A percentile compares a stretch with the other conserved stretches of the same genome.
These are phyloP conservation scores for Starmerella potacharoeniae DNA, from an alignment of 805 yeast species.

Conservation along the genomic window DNA sequence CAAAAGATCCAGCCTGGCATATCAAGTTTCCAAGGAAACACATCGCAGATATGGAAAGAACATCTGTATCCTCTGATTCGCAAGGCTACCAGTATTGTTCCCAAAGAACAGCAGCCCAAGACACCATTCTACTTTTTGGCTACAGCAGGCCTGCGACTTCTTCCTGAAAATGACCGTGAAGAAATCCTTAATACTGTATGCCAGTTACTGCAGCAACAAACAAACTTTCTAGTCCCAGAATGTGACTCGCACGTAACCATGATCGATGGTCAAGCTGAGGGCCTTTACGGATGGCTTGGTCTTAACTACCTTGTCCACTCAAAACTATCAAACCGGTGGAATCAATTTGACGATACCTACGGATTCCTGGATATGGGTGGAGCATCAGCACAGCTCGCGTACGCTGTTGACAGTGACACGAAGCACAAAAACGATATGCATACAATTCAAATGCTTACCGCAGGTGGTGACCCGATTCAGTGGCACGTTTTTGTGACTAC, in stretches of 20 bases:
- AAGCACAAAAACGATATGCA: conserved; percentile 56
- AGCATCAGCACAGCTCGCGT: conserved; percentile 92
- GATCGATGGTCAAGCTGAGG: conserved; percentile 92
- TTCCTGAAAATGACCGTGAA: conserved; percentile 44
- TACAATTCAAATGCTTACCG: conserved; percentile 49
- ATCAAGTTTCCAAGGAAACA: conserved; percentile 49
- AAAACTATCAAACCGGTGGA: conserved; percentile 35
- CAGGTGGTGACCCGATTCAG: conserved; percentile 57
- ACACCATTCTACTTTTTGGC: conserved; percentile 90
- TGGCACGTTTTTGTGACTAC: conserved; percentile 91
- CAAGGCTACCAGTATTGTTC: conserved; percentile 62
- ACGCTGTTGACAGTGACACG: conserved; percentile 52
- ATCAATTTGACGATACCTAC: conserved; percentile 33
- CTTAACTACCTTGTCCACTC: conserved; percentile 59
- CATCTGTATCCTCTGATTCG: conserved; percentile 58
- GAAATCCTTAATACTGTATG: conserved; percentile 54
- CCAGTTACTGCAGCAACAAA: conserved; percentile 38
- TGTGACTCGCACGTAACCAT: conserved; percentile 69
- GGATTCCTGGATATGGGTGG: conserved; percentile 99
- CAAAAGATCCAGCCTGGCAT: conserved; percentile 73
- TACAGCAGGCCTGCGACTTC: conserved; percentile 91
- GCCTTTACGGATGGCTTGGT: conserved; percentile 91
- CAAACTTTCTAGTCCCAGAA: conserved; percentile 43
- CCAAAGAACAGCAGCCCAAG: conserved; percentile 42
- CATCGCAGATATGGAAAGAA: conserved; percentile 50